A percentile compares a stretch with the other conserved stretches of the same genome.
phyloP scores from a whole-genome alignment of 306 rosid genomes.

The Lupinus albus region DNA sequence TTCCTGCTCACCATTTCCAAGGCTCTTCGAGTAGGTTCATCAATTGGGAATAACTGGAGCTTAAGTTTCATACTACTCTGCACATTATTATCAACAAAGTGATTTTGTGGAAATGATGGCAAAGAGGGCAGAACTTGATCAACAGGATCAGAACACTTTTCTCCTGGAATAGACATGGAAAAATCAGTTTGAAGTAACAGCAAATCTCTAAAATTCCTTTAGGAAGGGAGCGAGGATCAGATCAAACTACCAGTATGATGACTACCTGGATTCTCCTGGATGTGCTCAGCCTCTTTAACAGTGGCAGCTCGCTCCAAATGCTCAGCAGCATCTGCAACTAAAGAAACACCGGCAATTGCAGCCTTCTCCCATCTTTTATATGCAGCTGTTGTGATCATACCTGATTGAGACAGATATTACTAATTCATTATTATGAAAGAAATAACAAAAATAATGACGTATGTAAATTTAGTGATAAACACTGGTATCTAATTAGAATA shows the following conservation, averaged over 20 bases:
- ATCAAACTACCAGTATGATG: slow-evolving; percentile 33
- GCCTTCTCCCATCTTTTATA: slow-evolving; percentile 98
- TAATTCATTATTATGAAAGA: slow-evolving; percentile 8
- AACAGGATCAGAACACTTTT: slow-evolving; percentile 51
- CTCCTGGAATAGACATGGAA: slow-evolving; percentile 56
- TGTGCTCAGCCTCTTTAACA: slow-evolving; percentile 59
- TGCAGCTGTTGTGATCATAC: slow-evolving; percentile 68
- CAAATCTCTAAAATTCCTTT: slow-evolving; percentile 29
- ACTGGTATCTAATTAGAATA: no score
- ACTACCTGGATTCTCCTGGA: slow-evolving; percentile 61
- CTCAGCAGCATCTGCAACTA: slow-evolving; percentile 99
- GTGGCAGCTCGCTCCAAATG: slow-evolving; percentile 81
- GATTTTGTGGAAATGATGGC: slow-evolving; percentile 59
- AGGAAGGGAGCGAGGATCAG: slow-evolving; percentile 17
- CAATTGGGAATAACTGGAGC: slow-evolving; percentile 92
- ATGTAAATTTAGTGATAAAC: slow-evolving; percentile 4
- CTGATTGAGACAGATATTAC: slow-evolving; percentile 44
- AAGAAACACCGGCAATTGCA: slow-evolving; percentile 97
- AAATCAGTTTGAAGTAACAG: slow-evolving; percentile 34
- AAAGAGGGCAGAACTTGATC: slow-evolving; percentile 51
- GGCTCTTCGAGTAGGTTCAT: slow-evolving; percentile 84
- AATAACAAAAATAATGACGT: neutral
- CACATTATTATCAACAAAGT: slow-evolving; percentile 54
- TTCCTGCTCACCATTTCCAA: slow-evolving; percentile 81
- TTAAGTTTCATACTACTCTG: slow-evolving; percentile 66